phyloP scores from a whole-genome alignment of 2,329 filamentous ascomycete genomes.

The Ophiocordyceps robertsii region DNA sequence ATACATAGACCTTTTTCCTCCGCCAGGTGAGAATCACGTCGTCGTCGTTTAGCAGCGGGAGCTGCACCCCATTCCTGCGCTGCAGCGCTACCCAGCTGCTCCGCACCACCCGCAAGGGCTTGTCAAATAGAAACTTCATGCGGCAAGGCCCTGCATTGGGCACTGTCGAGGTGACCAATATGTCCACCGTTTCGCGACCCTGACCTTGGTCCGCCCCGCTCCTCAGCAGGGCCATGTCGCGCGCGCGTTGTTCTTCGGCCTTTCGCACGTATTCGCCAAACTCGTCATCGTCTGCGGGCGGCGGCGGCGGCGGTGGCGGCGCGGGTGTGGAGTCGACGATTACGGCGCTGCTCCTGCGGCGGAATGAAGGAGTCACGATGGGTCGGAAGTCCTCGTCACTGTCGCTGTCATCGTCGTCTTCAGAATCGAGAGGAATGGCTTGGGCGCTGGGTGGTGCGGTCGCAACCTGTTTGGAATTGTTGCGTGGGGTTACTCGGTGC shows the following conservation, averaged over 20 bases:
- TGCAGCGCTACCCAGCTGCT: slow-evolving; percentile 57
- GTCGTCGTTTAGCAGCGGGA: slow-evolving; percentile 28
- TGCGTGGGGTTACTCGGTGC: slow-evolving; percentile 1
- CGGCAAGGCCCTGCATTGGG: slow-evolving; percentile 40
- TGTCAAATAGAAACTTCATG: slow-evolving; percentile 52
- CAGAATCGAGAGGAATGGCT: slow-evolving; percentile 19
- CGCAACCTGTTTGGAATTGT: background rate
- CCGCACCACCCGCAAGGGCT: slow-evolving; percentile 53
- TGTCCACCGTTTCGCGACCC: slow-evolving; percentile 13
- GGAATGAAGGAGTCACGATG: background rate
- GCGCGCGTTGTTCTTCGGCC: slow-evolving; percentile 21
- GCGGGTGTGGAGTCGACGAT: background rate
- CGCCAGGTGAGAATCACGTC: slow-evolving; percentile 70
- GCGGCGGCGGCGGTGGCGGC: background rate
- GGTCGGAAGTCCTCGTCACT: slow-evolving; percentile 1
- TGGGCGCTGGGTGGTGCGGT: slow-evolving; percentile 3
- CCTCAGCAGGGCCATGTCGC: slow-evolving; percentile 10
- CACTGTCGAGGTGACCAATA: slow-evolving; percentile 49
- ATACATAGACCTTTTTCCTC: slow-evolving; percentile 56
- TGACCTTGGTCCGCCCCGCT: slow-evolving; percentile 4
- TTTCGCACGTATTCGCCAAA: slow-evolving; percentile 31
- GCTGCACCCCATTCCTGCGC: slow-evolving; percentile 20
- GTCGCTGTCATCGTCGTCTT: slow-evolving; percentile 9
- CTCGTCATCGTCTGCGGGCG: slow-evolving; percentile 20
- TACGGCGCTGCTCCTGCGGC: background rate